Percentiles rank a stretch among this genome's conserved stretches.
phyloP scores from a whole-genome alignment of 2,329 filamentous ascomycete genomes.

The Plectosphaerella plurivora region DNA sequence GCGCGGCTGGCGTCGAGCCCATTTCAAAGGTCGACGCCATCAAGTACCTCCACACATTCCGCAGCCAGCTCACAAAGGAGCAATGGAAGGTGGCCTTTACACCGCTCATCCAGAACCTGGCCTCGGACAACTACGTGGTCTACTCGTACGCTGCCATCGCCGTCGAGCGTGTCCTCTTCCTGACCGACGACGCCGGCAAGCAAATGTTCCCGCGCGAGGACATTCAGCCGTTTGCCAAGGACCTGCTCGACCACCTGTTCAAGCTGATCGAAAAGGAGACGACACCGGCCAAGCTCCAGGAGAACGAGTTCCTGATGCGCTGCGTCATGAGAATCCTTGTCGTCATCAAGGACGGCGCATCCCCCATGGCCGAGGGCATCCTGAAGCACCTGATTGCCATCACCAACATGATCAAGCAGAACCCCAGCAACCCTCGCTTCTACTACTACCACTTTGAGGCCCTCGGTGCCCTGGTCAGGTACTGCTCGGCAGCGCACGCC shows the following conservation, averaged over 20 bases:
- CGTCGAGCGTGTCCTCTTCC: conserved; percentile 85
- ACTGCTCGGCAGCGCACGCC: conserved; percentile 61
- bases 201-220: conserved; percentile 76
- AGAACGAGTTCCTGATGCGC: conserved; percentile 98
- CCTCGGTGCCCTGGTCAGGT: conserved; percentile 81
- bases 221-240: conserved; percentile 77
- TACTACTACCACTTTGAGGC: conserved; percentile 99
- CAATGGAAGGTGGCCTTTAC: conserved; percentile 90
- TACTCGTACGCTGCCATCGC: conserved; percentile 97
- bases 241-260: conserved; percentile 86
- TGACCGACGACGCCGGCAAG: conserved; percentile 70
- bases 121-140: conserved; percentile 87
- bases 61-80: conserved; percentile 85
- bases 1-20: conserved; percentile 64
- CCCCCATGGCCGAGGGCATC: conserved; percentile 71
- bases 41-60: conserved; percentile 96
- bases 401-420: conserved; percentile 85
- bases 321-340: conserved; percentile 98
- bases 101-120: conserved; percentile 85
- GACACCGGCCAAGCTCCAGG: conserved; percentile 88
- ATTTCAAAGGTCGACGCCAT: conserved; percentile 97
- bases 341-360: conserved; percentile 79
- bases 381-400: conserved; percentile 82
- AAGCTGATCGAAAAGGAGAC: conserved; percentile 81
- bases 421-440: conserved; percentile 95